Evolutionary conservation across 176 grass and related monocot genomes (phyloP).

Genomic region (Ananas comosus): DNA sequence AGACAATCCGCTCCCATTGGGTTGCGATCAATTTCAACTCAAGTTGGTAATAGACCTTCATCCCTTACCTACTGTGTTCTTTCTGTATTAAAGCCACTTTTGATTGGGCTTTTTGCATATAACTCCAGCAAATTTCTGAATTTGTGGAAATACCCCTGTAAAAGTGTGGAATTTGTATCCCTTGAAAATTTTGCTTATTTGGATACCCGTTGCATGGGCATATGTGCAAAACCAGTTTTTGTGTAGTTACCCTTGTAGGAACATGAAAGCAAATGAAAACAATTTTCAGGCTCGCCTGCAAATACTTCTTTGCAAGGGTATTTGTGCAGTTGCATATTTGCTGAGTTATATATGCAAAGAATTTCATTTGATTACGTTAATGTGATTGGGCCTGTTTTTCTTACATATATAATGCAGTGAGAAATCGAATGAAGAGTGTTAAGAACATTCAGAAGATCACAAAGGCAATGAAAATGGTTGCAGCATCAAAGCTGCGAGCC

Average conservation of each 20-base stretch:
- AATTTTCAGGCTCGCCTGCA: no score
- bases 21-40: conserved; percentile 63
- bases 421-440: conserved; percentile 95
- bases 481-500: conserved; percentile 89
- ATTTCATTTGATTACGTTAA: background rate
- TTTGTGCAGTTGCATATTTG: background rate
- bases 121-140: no score
- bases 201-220: no score
- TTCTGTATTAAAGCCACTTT: background rate
- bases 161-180: no score
- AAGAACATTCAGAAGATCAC: conserved; percentile 99
- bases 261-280: no score
- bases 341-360: background rate
- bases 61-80: background rate
- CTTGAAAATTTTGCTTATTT: no score
- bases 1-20: conserved; percentile 57
- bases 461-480: conserved; percentile 99
- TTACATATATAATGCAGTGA: conserved; percentile 36
- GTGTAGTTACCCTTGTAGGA: no score
- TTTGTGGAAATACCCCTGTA: no score
- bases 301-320: background rate
- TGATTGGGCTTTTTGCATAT: no score
- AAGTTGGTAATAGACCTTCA: conserved; percentile 45
- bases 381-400: background rate
- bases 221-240: no score